Base-by-base conservation (phyloP, 768 basidiomycete genomes). In the Naematelia encephala region DNA sequence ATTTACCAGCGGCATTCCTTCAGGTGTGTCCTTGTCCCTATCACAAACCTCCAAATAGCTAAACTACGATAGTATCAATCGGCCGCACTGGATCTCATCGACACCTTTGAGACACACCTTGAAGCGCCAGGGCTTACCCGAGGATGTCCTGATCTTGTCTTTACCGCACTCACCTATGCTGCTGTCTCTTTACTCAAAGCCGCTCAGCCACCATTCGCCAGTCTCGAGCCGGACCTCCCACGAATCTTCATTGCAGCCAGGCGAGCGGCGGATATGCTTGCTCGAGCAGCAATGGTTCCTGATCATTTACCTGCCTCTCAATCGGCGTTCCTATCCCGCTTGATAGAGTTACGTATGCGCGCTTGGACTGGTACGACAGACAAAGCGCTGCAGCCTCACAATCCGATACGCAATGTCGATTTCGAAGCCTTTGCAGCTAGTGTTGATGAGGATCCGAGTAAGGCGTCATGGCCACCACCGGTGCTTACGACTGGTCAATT, bases 121-220 rank as follows among this genome's bases (percentile, higher is more conserved):
- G 63, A 69, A 22, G 23, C 19, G 3, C 22, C 55, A 19, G 54
- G 60, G 12, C 44, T 50, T 12, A 51, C 46, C 4, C 57, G 59
- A 27, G 66, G 70, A 16, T 61, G 59, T 25, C 67, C 67, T 14
- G 70, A 72, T 28, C 64, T 69, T 29, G 54, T 62, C 4, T 61
- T 60, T 42, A 72, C 63, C n/a, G 60, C 59, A 26, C 51, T 72
- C n/a, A 72, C 68, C 25, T 72, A 69, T 46, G 70, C 67, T 0
- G 68, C 66, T 11, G 63, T 64, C 5, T 72, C 70, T 0, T 25
- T 72, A 0, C 49, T 72, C 25, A 58, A 64, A 30, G 51, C 60
- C 16, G 27, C 54, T 3, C 47, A 58, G 16, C 19, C 57, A 1
- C 51, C 22, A 21, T 54, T 53, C 42, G 46, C 34, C 44, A 50